These are phyloP conservation scores for Myriosclerotinia duriaeana DNA, from an alignment of 2,329 filamentous ascomycete species.

Conservation along the genomic window DNA sequence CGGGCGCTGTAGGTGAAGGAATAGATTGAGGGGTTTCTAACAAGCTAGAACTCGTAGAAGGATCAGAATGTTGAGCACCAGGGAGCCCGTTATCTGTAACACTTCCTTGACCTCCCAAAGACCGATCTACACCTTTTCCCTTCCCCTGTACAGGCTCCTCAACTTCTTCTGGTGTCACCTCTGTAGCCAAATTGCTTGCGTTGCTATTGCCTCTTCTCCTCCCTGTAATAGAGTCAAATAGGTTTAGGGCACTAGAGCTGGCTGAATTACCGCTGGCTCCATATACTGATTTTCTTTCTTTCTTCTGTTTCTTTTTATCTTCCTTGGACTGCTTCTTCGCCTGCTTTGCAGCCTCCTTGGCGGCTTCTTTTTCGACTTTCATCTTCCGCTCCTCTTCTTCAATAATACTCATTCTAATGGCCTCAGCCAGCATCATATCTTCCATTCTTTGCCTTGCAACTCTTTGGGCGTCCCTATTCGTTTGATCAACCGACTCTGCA, in stretches of 20 bases:
- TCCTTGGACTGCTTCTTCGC: slow-evolving; percentile 84
- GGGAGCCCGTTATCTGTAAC: slow-evolving; percentile 29
- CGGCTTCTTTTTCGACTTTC: slow-evolving; percentile 76
- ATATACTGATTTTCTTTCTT: slow-evolving; percentile 58
- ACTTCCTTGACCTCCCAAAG: slow-evolving; percentile 26
- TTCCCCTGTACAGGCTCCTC: slow-evolving; percentile 46
- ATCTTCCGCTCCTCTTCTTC: slow-evolving; percentile 90
- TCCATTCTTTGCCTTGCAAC: slow-evolving; percentile 51
- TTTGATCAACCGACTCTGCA: slow-evolving; percentile 34
- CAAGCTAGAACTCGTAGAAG: slow-evolving; percentile 27
- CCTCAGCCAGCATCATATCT: slow-evolving; percentile 98
- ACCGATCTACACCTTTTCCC: slow-evolving; percentile 68
- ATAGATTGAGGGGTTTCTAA: slow-evolving; percentile 47
- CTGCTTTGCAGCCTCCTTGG: slow-evolving; percentile 75
- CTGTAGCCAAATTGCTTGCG: slow-evolving; percentile 59
- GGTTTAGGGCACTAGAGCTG: slow-evolving; percentile 64
- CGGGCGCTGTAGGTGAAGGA: slow-evolving; percentile 48
- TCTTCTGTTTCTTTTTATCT: slow-evolving; percentile 63
- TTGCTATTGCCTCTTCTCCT: slow-evolving; percentile 59
- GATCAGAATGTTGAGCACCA: slow-evolving; percentile 33
- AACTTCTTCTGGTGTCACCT: slow-evolving; percentile 52
- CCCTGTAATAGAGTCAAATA: slow-evolving; percentile 41
- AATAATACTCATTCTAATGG: slow-evolving; percentile 84
- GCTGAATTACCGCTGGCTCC: slow-evolving; percentile 50
- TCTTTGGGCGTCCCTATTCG: slow-evolving; percentile 39